Conservation (phyloP, 208 protist genomes). For the Angomonas desouzai region DNA sequence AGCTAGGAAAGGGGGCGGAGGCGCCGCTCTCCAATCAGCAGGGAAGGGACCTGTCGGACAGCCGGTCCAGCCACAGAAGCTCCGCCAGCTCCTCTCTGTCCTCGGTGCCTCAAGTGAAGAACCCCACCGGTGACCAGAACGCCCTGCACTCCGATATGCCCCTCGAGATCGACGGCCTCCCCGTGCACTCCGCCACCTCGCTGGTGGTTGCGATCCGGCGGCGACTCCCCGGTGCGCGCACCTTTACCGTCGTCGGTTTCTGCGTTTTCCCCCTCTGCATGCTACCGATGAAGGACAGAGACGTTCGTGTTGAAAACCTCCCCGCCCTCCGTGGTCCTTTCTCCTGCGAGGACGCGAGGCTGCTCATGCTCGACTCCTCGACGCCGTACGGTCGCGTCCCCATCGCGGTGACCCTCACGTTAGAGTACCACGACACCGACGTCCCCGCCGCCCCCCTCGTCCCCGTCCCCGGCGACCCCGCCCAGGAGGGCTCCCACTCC, state of each 20-base stretch:
- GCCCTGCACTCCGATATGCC: slow-evolving; percentile 56
- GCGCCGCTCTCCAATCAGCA: slow-evolving; percentile 42
- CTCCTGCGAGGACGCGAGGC: slow-evolving; percentile 78
- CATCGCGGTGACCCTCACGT: slow-evolving; percentile 61
- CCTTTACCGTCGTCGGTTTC: slow-evolving; percentile 72
- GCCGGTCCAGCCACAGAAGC: slow-evolving; percentile 6
- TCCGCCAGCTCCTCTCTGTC: slow-evolving; percentile 16
- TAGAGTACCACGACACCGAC: slow-evolving; percentile 71
- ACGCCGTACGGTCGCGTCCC: slow-evolving; percentile 80
- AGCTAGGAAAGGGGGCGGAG: slow-evolving; percentile 73
- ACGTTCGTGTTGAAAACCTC: slow-evolving; percentile 78
- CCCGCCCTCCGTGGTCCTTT: slow-evolving; percentile 80
- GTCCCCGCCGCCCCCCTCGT: slow-evolving; percentile 9
- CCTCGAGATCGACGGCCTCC: slow-evolving; percentile 63
- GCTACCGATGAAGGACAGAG: slow-evolving; percentile 81
- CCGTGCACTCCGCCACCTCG: slow-evolving; percentile 79
- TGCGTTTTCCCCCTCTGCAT: slow-evolving; percentile 86
- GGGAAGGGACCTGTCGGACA: slow-evolving; percentile 2
- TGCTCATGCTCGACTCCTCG: slow-evolving; percentile 73
- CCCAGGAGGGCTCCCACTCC: neutral
- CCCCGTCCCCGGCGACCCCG: neutral
- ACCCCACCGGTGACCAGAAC: slow-evolving; percentile 1
- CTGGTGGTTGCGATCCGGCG: slow-evolving; percentile 81
- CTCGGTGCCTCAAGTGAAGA: slow-evolving; percentile 1
- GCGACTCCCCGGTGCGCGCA: slow-evolving; percentile 22